Evolutionary conservation across 2,329 filamentous ascomycete genomes (phyloP).

Genomic region (Ampelomyces quisqualis): DNA sequence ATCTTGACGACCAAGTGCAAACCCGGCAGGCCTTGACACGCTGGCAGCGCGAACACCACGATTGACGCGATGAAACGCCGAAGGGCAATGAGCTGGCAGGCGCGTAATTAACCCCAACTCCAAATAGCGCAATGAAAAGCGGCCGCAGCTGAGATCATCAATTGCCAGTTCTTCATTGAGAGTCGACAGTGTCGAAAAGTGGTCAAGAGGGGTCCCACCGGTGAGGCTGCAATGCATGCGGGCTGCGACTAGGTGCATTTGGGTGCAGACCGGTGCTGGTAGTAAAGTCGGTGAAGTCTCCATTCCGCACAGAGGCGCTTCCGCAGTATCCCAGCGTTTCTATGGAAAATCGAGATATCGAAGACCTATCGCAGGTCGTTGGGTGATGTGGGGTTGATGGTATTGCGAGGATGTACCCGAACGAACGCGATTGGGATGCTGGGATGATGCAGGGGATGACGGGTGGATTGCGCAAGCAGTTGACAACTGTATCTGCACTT

Average conservation of each 20-base stretch:
- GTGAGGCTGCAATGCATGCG: conserved; percentile 32
- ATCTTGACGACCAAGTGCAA: not conserved
- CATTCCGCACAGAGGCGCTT: conserved; percentile 13
- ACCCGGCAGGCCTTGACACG: conserved; percentile 2
- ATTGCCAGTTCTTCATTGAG: not conserved
- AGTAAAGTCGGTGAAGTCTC: conserved; percentile 27
- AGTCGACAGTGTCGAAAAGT: not conserved
- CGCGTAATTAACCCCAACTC: conserved; percentile 1
- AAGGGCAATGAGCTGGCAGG: conserved; percentile 1
- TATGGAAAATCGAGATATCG: not conserved
- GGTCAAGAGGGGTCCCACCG: conserved; percentile 15
- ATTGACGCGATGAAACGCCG: not conserved
- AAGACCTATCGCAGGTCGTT: conserved; percentile 1
- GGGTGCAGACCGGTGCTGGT: conserved; percentile 19
- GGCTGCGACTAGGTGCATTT: conserved; percentile 13
- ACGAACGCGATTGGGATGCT: not conserved
- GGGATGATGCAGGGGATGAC: not conserved
- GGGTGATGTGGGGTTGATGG: conserved; percentile 2
- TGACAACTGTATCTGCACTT: conserved; percentile 5
- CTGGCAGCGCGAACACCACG: not conserved
- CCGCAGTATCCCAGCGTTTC: conserved; percentile 4
- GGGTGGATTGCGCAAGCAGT: conserved; percentile 1
- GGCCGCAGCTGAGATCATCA: conserved; percentile 5
- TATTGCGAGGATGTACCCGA: conserved; percentile 2
- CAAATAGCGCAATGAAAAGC: conserved; percentile 1